Evolutionary conservation across 1,284 basidiomycete genomes (phyloP).

Genomic region (Mrakiaceae sp.): DNA sequence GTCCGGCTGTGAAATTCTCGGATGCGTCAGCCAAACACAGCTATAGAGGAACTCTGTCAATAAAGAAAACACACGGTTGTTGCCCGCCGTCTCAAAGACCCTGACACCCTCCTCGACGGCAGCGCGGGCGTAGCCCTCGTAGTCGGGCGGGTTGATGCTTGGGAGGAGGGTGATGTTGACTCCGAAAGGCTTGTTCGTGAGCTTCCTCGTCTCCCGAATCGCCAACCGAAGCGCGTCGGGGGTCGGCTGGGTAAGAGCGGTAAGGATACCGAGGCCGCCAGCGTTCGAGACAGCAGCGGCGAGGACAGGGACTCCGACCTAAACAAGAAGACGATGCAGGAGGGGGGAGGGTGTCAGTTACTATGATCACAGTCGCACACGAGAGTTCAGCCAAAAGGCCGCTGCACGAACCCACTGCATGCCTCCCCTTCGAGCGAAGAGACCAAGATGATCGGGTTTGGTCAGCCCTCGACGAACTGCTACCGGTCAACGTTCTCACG

Average conservation of each 20-base stretch:
- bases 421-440: conserved; percentile 40
- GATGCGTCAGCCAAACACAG: not conserved
- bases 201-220: conserved; percentile 62
- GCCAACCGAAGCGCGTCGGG: conserved; percentile 72
- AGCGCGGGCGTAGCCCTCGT: conserved; percentile 62
- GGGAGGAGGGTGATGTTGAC: conserved; percentile 89
- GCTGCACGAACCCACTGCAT: conserved; percentile 63
- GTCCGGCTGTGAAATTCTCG: conserved; percentile 44
- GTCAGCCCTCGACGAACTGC: not conserved
- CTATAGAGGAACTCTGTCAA: not conserved
- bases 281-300: conserved; percentile 74
- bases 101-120: conserved; percentile 78
- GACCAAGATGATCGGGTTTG: too few relatives aligned
- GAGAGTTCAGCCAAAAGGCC: conserved; percentile 18
- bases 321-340: not conserved
- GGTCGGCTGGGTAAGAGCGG: conserved; percentile 65
- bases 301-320: conserved; percentile 51
- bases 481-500: not conserved
- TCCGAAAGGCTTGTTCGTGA: conserved; percentile 63
- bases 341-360: conserved; percentile 9
- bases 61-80: conserved; percentile 52
- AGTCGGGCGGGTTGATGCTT: conserved; percentile 82
- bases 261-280: conserved; percentile 77
- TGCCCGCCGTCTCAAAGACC: conserved; percentile 90
- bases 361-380: conserved; percentile 11